Base-by-base conservation (phyloP, 331 rosid species). In the Telfairia occidentalis region DNA sequence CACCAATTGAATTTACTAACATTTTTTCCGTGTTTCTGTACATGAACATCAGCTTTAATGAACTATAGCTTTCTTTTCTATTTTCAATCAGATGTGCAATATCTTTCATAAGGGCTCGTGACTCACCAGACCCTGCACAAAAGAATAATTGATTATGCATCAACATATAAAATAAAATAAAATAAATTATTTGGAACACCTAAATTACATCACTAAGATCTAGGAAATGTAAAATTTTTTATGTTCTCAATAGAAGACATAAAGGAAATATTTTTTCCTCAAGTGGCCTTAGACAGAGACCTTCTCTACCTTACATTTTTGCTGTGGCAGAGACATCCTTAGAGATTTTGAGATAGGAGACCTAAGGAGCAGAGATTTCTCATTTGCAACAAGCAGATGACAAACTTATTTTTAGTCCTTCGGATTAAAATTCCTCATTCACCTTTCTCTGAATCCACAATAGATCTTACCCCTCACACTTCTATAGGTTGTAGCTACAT, bases 41-140 rank as follows among this genome's bases (percentile, higher is more conserved):
- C 75, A 91, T 76, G 24, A 83, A 71, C 90, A 82, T 91, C 81
- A 94, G 81, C 75, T 87, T 86, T 1, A 94, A 81, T 38, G 85
- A 71, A n/a, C 71, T 71, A 75, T 89, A 89, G n/a, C 83, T 82
- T 12, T 75, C 80, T 15, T 43, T 79, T 2, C 74, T 70, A 34
- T 77, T 76, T 10, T 81, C 40, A 34, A 88, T 77, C 53, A 46
- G 13, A 29, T 24, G 78, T 13, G 87, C 76, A 6, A 89, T 63
- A 35, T 90, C 84, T 77, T 78, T 91, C 90, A 80, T 94, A 2
- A 94, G 90, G 10, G 92, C 86, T 35, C 96, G 96, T 74, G 89
- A 84, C 78, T 94, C 97, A 4, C 98, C 98, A 4, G 86, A 91
- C 97, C 98, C 98, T 93, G 83, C 38, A 2, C 50, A 70, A 46